Base-by-base conservation (phyloP, 129 eudicot species). In the Dittrichia graveolens region DNA sequence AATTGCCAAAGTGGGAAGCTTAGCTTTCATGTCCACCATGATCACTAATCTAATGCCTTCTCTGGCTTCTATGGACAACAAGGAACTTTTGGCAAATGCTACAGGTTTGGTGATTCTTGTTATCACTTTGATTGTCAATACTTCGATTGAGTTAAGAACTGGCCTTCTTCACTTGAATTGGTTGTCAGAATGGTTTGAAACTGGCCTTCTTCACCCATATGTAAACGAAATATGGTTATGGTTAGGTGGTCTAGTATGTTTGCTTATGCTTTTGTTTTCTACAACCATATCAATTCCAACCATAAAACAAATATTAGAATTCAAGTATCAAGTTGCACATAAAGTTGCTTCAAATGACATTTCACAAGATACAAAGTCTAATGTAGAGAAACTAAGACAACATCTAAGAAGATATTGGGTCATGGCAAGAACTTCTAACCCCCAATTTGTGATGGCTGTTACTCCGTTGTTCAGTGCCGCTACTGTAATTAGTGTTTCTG, bases 371-470 rank as follows among this genome's bases (percentile, higher is more conserved):
- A 9, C 8, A n/a, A 38, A 35, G 46, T 61, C 45, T 38, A 41
- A 63, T 15, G 12, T 63, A 13, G 52, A 63, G 11, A 3, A 41
- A 8, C 35, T 63, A 6, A 18, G 5, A 3, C 52, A 63, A n/a
- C 47, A 41, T 62, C 50, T 63, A 18, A 63, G 18, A 63, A 8
- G 38, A 63, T 42, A 15, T 62, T 62, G 69, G 69, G 6, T 63
- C 50, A 63, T 63, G 50, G 52, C 37, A 14, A 16, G 31, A 63
- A 63, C 35, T 8, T 8, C 34, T 4, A 16, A 15, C 50, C 69
- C 50, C 12, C 52, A 63, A 9, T 63, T 40, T 15, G 69, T 63
- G 69, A 63, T 63, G 69, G 69, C 52, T 63, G 8, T 11, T 63
- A 63, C 13, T 40, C 52, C 69, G 5, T 42, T 15, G 16, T 62